Evolutionary conservation across 345 rosid genomes (phyloP), one percentile per base, ranked within the genome.

Genomic region (Streptanthus diversifolius): DNA sequence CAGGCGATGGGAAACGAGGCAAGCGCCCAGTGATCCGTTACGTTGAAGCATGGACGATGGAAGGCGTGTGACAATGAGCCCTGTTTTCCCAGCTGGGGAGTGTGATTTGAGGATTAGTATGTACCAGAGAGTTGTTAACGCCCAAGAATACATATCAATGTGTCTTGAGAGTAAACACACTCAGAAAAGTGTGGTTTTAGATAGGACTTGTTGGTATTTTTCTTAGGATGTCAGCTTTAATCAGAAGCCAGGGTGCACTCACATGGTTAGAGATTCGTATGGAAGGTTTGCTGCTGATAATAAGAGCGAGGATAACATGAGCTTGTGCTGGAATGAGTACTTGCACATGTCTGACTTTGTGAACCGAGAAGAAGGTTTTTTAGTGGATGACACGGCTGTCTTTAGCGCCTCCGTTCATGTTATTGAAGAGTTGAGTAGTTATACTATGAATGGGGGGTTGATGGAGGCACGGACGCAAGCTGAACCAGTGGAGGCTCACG

Each of bases 271-370:
- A 21, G 98, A 93, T 63, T 90, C 96, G 0, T 93, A 90, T 74
- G 98, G 98, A 7, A 86, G 97, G 73, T 86, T 93, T 81, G 93
- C 96, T 0, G 93, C 89, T 0, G 98, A 90, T 72, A 93, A 89
- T 53, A 90, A 90, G 85, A 90, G 88, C 29, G 98, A 97, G 40
- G 98, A 93, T 62, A 89, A 90, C 58, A 93, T 95, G 1, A 93
- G 97, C 83, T 83, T 93, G 79, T 97, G 98, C 0, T 93, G 97
- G 98, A 93, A 89, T 36, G 98, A 93, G 55, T 93, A 86, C n/a
- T 88, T 91, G 98, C 91, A 93, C 71, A 89, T 93, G 97, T 30
- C 72, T 3, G 97, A 93, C 78, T 93, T 93, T 82, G 60, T 86
- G 48, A 90, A 90, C 56, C 68, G 58, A 0, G 95, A 93, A n/a